Percentiles rank a stretch among this genome's conserved stretches.
These are phyloP conservation scores for Discostella pseudostelligera DNA, from an alignment of 108 stramenopile species.

Conservation along the genomic window DNA sequence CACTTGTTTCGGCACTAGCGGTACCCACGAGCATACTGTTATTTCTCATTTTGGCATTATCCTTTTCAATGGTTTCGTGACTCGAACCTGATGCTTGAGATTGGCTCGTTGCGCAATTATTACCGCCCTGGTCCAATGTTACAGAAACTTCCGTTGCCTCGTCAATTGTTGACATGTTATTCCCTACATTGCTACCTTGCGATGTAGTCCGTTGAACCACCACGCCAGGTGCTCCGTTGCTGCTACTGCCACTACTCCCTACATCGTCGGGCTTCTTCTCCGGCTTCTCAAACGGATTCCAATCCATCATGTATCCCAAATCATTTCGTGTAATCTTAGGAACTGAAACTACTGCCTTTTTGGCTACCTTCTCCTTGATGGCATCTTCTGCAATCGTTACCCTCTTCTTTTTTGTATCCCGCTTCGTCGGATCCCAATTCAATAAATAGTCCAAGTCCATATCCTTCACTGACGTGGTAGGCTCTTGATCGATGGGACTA, in stretches of 20 bases:
- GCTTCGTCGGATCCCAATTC: conserved; percentile 69
- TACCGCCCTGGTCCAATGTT: background rate
- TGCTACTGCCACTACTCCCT: background rate
- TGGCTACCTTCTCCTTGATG: background rate
- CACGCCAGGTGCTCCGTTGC: background rate
- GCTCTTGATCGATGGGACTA: conserved; percentile 40
- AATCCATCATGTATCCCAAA: conserved; percentile 86
- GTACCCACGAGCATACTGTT: background rate
- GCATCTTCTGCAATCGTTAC: conserved; percentile 23
- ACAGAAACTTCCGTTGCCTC: conserved; percentile 24
- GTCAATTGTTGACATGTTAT: conserved; percentile 47
- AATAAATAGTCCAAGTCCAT: conserved; percentile 80
- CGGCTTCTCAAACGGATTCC: conserved; percentile 63
- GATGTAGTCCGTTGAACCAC: conserved; percentile 4
- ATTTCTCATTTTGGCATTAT: background rate
- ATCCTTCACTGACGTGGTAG: conserved; percentile 40
- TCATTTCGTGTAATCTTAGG: conserved; percentile 70
- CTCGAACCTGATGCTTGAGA: conserved; percentile 9
- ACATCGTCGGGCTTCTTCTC: conserved; percentile 18
- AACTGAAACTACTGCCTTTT: background rate
- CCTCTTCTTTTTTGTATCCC: conserved; percentile 29
- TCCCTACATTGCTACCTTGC: background rate
- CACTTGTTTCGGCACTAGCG: conserved; percentile 3
- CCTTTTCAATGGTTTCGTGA: background rate
- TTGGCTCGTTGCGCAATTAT: background rate